Evolutionary conservation across 2,329 filamentous ascomycete genomes (phyloP), one percentile per base, ranked within the genome.

Genomic region (Tolypocladium endophyticum): DNA sequence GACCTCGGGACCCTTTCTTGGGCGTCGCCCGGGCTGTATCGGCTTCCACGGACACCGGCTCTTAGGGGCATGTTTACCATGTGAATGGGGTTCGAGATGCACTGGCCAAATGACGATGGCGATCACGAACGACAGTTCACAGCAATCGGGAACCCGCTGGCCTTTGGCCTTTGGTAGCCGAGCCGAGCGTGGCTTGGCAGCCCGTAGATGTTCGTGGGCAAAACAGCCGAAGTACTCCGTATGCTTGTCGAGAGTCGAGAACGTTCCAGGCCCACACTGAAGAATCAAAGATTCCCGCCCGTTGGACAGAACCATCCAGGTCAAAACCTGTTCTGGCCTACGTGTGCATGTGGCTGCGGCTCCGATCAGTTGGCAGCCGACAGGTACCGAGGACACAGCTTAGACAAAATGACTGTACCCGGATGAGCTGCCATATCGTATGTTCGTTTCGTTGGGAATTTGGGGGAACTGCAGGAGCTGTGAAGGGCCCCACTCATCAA

Each of bases 211-310:
- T 30, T 50, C 25, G 47, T 28, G 25, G 3, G 6, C 45, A 12
- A 7, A 6, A 23, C 3, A n/a, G n/a, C 41, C 41, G 41, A 18
- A 50, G 4, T 2, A n/a, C n/a, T n/a, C n/a, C n/a, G n/a, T n/a
- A 30, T 50, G 45, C 25, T 50, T 14, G 16, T 23, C 39, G 2
- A 25, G 20, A 57, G 47, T 55, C 56, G 35, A 60, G 59, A 58
- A n/a, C 59, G 50, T 55, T 60, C 59, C 43, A 57, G 47, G 53
- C 54, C 55, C 55, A 54, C 38, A 52, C 23, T 8, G 23, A 12
- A 23, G n/a, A 9, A 14, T 14, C 45, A 28, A 47, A 23, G 45
- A 16, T 14, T 16, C 45, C 45, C 23, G 45, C 45, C 23, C 4
- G 23, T 7, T 47, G 23, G 23, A 28, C 23, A 23, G 45, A 18